Percentiles rank a stretch among this genome's conserved stretches.
These are phyloP conservation scores for Chlorokybus atmophyticus DNA, from an alignment of 139 green algal species.

Conservation along the genomic window DNA sequence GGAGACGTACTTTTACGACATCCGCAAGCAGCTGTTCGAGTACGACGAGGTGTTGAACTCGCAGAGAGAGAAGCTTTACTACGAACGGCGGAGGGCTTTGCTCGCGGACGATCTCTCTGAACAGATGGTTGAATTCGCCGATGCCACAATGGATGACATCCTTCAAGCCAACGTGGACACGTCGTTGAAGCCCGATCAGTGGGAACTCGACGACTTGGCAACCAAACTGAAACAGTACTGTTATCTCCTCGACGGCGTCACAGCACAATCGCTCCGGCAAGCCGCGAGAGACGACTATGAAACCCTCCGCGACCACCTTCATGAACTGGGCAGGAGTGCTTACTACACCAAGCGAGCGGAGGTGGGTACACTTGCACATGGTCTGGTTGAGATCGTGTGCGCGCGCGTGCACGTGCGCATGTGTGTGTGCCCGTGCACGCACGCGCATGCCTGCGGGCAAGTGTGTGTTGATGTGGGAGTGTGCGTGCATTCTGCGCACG, in stretches of 20 bases:
- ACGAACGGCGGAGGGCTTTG: constrained; percentile 65
- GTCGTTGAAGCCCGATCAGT: constrained; percentile 47
- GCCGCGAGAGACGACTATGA: constrained; percentile 12
- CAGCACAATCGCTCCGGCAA: constrained; percentile 12
- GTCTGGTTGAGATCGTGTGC: too few species aligned
- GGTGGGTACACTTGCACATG: too few species aligned
- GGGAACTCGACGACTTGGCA: constrained; percentile 66
- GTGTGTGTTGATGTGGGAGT: too few species aligned
- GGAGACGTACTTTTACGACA: constrained; percentile 98
- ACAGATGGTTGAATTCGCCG: constrained; percentile 84
- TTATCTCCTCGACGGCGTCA: constrained; percentile 63
- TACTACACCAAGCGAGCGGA: too few species aligned
- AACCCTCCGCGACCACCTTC: constrained; percentile 21
- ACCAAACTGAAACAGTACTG: constrained; percentile 94
- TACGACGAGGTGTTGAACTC: constrained; percentile 97
- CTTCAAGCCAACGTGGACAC: constrained; percentile 84
- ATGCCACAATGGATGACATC: constrained; percentile 92
- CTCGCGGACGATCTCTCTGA: constrained; percentile 46
- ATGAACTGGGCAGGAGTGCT: constrained; percentile 10
- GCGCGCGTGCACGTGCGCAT: too few species aligned
- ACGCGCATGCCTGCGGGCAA: too few species aligned
- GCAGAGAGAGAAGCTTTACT: constrained; percentile 87
- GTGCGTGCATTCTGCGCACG: too few species aligned
- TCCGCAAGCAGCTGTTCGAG: constrained; percentile 90
- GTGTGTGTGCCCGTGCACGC: too few species aligned